These are phyloP conservation scores for Fraxinus anomala DNA, from an alignment of 257 asterid genomes.

Conservation along the genomic window DNA sequence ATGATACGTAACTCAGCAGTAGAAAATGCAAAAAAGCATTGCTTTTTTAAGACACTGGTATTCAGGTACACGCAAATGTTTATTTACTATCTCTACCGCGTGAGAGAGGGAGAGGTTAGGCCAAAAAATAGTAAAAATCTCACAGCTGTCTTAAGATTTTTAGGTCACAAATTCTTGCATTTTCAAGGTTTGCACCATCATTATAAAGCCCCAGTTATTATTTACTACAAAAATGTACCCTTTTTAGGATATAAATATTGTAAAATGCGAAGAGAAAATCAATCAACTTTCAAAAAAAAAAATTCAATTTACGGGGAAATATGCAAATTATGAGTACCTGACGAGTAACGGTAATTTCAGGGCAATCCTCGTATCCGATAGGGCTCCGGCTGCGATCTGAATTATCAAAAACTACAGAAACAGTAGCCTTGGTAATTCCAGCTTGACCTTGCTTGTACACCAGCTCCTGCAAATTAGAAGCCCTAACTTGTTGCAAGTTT, in stretches of 20 bases:
- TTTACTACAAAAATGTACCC: background rate
- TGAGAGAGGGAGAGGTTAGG: background rate
- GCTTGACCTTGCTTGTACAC: conserved; percentile 99
- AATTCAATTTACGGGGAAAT: background rate
- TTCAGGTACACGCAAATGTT: background rate
- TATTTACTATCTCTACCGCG: background rate
- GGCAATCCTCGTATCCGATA: conserved; percentile 85
- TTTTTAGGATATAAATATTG: background rate
- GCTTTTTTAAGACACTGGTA: background rate
- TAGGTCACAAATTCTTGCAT: background rate
- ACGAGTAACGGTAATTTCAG: conserved; percentile 94
- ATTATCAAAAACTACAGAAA: conserved; percentile 88
- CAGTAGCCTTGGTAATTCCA: conserved; percentile 97
- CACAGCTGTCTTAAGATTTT: background rate
- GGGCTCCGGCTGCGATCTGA: conserved; percentile 83
- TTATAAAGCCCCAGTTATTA: background rate
- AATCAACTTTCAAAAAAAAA: background rate
- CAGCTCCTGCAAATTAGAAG: conserved; percentile 95
- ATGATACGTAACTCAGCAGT: background rate
- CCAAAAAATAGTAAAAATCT: background rate
- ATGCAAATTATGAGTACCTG: conserved; percentile 52
- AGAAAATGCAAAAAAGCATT: background rate
- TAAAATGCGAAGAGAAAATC: background rate
- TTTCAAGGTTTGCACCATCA: background rate
- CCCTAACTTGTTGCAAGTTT: conserved; percentile 98